A percentile compares a stretch with the other conserved stretches of the same genome.
phyloP scores from a whole-genome alignment of 169 alveolate species.

The Cryptosporidium muris region DNA sequence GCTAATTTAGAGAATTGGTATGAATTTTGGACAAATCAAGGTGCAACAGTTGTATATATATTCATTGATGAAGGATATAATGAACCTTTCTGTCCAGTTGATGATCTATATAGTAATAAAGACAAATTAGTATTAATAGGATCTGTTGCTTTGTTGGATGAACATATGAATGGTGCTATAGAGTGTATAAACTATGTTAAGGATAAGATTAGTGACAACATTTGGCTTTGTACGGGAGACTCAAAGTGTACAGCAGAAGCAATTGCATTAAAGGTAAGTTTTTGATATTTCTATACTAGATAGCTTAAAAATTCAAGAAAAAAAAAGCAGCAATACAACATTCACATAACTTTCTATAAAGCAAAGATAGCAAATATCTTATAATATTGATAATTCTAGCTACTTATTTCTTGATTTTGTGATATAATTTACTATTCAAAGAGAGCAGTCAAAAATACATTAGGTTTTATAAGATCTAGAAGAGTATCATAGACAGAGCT shows the following conservation, averaged over 20 bases:
- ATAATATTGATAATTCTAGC: too few species aligned
- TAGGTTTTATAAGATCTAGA: background rate
- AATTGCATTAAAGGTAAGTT: constrained; percentile 65
- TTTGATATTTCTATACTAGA: background rate
- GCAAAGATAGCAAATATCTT: too few species aligned
- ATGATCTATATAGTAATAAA: background rate
- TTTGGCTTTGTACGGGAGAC: constrained; percentile 69
- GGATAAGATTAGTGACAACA: constrained; percentile 12
- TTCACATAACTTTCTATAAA: too few species aligned
- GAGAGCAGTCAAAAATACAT: too few species aligned
- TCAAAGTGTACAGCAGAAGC: constrained; percentile 52
- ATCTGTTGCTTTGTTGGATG: constrained; percentile 51
- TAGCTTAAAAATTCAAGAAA: background rate
- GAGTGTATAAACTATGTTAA: constrained; percentile 28
- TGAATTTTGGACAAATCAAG: constrained; percentile 51
- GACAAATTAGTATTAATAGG: constrained; percentile 20
- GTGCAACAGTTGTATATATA: constrained; percentile 35
- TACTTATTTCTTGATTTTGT: too few species aligned
- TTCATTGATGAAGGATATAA: constrained; percentile 5
- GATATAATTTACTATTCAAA: too few species aligned
- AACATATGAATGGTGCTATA: constrained; percentile 58
- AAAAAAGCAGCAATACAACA: too few species aligned
- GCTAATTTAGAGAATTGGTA: constrained; percentile 36
- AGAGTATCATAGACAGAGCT: background rate
- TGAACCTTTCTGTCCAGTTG: background rate